A percentile compares a stretch with the other conserved stretches of the same genome.
Conservation (phyloP, 768 basidiomycete species). For the Coprinopsis marcescibilis region DNA sequence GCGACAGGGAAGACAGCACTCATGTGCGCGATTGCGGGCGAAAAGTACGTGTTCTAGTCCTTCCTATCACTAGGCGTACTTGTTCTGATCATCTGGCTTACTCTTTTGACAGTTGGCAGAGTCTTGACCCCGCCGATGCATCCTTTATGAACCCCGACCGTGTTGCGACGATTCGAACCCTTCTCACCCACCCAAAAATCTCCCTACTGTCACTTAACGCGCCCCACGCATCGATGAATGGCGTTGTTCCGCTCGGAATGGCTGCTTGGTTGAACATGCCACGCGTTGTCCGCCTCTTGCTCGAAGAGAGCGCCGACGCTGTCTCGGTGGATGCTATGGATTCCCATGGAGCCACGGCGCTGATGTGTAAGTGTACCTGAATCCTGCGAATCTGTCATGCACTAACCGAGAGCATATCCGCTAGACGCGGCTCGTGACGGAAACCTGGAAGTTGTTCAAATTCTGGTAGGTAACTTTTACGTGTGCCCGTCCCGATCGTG, state of each 20-base stretch:
- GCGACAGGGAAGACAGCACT: constrained; percentile 54
- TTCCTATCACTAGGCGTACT: constrained; percentile 1
- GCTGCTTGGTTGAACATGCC: constrained; percentile 73
- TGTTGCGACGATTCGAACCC: constrained; percentile 48
- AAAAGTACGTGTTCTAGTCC: constrained; percentile 43
- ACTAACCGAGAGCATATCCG: constrained; percentile 17
- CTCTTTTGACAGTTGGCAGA: constrained; percentile 49
- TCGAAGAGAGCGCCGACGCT: constrained; percentile 54
- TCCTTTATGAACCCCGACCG: constrained; percentile 56
- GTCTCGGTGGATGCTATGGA: constrained; percentile 75
- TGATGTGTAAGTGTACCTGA: constrained; percentile 63
- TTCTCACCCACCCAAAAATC: constrained; percentile 51
- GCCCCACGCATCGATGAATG: constrained; percentile 63
- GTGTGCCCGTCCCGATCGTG: constrained; percentile 3
- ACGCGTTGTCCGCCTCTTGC: constrained; percentile 52
- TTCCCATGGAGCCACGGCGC: constrained; percentile 66
- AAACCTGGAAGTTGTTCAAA: constrained; percentile 57
- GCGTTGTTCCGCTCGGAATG: constrained; percentile 73
- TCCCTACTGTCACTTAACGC: constrained; percentile 70
- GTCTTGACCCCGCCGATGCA: constrained; percentile 66
- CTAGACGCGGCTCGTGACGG: constrained; percentile 77
- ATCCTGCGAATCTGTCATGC: constrained; percentile 13
- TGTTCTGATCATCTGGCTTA: constrained; percentile 1
- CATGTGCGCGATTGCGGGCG: constrained; percentile 67
- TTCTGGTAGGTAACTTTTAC: constrained; percentile 44